phyloP scores from a whole-genome alignment of 2,329 filamentous ascomycete species.

The Alternaria sp. region DNA sequence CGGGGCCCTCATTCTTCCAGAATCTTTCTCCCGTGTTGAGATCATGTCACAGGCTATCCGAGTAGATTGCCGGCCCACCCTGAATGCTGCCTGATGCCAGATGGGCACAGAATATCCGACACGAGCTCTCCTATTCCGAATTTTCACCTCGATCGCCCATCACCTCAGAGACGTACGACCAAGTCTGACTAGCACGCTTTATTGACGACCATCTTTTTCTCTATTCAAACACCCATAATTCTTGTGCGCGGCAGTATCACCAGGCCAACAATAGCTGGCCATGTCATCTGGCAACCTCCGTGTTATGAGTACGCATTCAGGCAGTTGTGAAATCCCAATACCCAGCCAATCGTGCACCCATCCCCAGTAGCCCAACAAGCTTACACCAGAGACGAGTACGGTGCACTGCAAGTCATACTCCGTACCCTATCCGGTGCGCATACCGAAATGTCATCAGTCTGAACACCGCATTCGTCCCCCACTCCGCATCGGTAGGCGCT shows the following conservation, averaged over 20 bases:
- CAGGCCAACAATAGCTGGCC: background rate
- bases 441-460: conserved; percentile 6
- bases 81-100: conserved; percentile 18
- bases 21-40: conserved; percentile 37
- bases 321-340: conserved; percentile 14
- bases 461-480: conserved; percentile 2
- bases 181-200: conserved; percentile 12
- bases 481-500: background rate
- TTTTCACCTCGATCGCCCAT: conserved; percentile 2
- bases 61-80: conserved; percentile 41
- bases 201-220: conserved; percentile 4
- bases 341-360: conserved; percentile 8
- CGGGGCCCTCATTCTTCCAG: conserved; percentile 38
- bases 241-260: background rate
- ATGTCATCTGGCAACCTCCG: background rate
- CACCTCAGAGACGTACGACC: conserved; percentile 1
- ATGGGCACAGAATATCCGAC: conserved; percentile 12
- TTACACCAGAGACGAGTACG: conserved; percentile 3
- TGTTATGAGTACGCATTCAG: conserved; percentile 14
- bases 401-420: conserved; percentile 21
- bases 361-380: background rate
- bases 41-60: conserved; percentile 32
- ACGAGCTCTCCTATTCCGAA: conserved; percentile 7
- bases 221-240: background rate
- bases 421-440: conserved; percentile 15